Evolutionary conservation across 2,329 filamentous ascomycete genomes (phyloP).

Genomic region (Ascochyta pisi): DNA sequence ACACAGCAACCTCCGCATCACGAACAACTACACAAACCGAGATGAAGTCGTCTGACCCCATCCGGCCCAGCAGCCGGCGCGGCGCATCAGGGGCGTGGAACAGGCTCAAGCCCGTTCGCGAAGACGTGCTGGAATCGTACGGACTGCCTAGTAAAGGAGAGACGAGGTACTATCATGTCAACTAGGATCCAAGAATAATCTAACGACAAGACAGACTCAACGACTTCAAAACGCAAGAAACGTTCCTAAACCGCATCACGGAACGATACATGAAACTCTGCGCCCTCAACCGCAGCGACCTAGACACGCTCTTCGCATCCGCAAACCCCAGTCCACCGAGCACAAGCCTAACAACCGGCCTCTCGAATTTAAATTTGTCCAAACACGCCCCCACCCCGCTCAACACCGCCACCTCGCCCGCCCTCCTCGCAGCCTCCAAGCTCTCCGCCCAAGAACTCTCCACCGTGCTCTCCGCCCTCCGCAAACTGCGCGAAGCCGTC

Average conservation of each 20-base stretch:
- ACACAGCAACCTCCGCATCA: background rate
- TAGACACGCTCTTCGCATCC: slow-evolving; percentile 74
- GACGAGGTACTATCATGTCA: slow-evolving; percentile 64
- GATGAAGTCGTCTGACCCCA: slow-evolving; percentile 44
- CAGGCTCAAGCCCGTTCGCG: slow-evolving; percentile 71
- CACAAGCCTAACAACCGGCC: slow-evolving; percentile 13
- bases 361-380: slow-evolving; percentile 26
- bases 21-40: background rate
- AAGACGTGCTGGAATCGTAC: slow-evolving; percentile 80
- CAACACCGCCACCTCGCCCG: slow-evolving; percentile 27
- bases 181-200: background rate
- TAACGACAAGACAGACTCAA: slow-evolving; percentile 47
- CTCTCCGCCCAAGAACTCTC: slow-evolving; percentile 65
- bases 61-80: slow-evolving; percentile 46
- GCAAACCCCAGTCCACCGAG: slow-evolving; percentile 57
- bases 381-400: slow-evolving; percentile 24
- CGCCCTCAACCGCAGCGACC: slow-evolving; percentile 73
- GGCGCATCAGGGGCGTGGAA: slow-evolving; percentile 49
- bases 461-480: slow-evolving; percentile 79
- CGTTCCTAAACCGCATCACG: slow-evolving; percentile 85
- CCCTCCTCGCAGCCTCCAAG: slow-evolving; percentile 32
- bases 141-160: slow-evolving; percentile 93
- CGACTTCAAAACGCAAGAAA: slow-evolving; percentile 79
- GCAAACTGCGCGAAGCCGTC: slow-evolving; percentile 90
- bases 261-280: slow-evolving; percentile 91